Percentiles rank a stretch among this genome's conserved stretches.
phyloP scores from a whole-genome alignment of 345 rosid species.

The Leavenworthia alabamica region DNA sequence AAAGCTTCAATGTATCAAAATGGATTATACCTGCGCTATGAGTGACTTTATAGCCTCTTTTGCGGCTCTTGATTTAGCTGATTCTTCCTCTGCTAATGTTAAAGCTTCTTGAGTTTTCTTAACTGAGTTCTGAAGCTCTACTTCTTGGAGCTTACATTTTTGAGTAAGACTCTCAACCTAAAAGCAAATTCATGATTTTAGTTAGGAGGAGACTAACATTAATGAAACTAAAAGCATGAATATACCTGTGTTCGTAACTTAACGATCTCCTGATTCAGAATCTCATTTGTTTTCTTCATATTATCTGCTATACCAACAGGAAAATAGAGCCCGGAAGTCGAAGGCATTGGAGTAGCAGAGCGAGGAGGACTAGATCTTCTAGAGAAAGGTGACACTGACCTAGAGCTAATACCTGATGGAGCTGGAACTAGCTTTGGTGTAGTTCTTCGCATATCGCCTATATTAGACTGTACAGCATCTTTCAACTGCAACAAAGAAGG shows the following conservation, averaged over 20 bases:
- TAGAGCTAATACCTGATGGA: conserved; percentile 76
- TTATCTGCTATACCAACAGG: conserved; percentile 77
- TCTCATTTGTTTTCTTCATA: conserved; percentile 84
- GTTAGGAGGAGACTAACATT: conserved; percentile 9
- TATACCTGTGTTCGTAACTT: conserved; percentile 84
- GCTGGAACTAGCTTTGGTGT: conserved; percentile 67
- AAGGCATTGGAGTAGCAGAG: conserved; percentile 90
- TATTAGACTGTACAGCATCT: conserved; percentile 66
- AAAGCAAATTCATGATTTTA: conserved; percentile 20
- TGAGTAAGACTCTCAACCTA: conserved; percentile 79
- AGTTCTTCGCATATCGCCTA: conserved; percentile 55
- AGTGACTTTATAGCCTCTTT: conserved; percentile 95
- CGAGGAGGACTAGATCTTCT: conserved; percentile 96
- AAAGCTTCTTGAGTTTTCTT: conserved; percentile 81
- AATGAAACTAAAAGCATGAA: not conserved
- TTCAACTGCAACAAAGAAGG: conserved; percentile 84
- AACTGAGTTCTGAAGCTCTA: conserved; percentile 73
- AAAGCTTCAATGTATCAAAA: conserved; percentile 8
- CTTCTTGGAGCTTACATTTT: conserved; percentile 78
- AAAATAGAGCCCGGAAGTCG: conserved; percentile 84
- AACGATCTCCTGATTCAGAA: conserved; percentile 84
- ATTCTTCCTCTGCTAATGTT: conserved; percentile 70
- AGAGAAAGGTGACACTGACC: conserved; percentile 95
- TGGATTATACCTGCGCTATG: conserved; percentile 62
- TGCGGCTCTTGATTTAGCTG: conserved; percentile 84